These are phyloP conservation scores for Ascochyta fabae DNA, from an alignment of 2,329 filamentous ascomycete species.

Conservation along the genomic window DNA sequence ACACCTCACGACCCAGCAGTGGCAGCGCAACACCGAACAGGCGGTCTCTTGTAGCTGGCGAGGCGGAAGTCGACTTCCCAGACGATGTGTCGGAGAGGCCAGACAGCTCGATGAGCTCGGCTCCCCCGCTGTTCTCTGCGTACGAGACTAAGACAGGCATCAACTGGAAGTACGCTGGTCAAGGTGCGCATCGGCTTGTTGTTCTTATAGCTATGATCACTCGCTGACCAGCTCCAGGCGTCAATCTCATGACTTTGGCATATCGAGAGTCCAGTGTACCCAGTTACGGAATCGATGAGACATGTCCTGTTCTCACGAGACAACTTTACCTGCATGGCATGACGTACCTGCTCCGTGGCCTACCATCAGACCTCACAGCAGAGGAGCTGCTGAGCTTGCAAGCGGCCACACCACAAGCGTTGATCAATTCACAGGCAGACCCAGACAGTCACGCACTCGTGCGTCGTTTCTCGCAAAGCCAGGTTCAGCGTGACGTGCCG, in stretches of 20 bases:
- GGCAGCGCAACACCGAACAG: conserved; percentile 28
- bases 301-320: conserved; percentile 59
- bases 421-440: conserved; percentile 23
- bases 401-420: conserved; percentile 56
- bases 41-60: conserved; percentile 23
- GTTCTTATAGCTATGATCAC: neutral
- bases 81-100: conserved; percentile 36
- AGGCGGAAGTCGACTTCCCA: conserved; percentile 31
- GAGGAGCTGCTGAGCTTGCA: conserved; percentile 62
- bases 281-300: conserved; percentile 35
- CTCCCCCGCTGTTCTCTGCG: conserved; percentile 28
- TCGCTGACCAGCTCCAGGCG: conserved; percentile 44
- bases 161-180: conserved; percentile 59
- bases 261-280: conserved; percentile 53
- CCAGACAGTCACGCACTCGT: conserved; percentile 25
- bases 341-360: conserved; percentile 67
- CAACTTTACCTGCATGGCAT: conserved; percentile 70
- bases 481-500: conserved; percentile 9
- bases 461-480: conserved; percentile 15
- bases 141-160: conserved; percentile 50
- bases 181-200: conserved; percentile 47
- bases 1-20: conserved; percentile 37
- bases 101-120: conserved; percentile 28
- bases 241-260: conserved; percentile 56
- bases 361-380: conserved; percentile 63